Evolutionary conservation across 768 basidiomycete species (phyloP).

Genomic region (Cystofilobasidium capitatum): DNA sequence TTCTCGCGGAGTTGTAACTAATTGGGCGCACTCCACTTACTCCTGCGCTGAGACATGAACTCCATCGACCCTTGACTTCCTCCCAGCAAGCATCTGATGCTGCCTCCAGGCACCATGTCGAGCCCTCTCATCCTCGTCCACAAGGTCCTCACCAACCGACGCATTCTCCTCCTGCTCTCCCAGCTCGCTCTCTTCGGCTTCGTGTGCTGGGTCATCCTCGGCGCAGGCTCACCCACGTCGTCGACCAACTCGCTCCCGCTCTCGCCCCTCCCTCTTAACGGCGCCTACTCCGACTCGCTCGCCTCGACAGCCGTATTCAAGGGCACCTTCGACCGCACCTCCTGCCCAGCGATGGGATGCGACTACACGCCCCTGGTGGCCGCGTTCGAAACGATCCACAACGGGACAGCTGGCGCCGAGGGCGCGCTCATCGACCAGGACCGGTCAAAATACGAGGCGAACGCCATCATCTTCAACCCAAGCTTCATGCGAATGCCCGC

Average conservation of each 20-base stretch:
- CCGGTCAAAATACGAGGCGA: not conserved
- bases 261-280: too few relatives aligned
- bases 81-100: not conserved
- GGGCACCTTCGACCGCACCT: not conserved
- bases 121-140: not conserved
- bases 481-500: not conserved
- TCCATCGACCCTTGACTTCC: too few relatives aligned
- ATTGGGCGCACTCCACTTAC: too few relatives aligned
- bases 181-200: not conserved
- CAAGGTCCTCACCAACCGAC: not conserved
- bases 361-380: not conserved
- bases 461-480: constrained; percentile 1
- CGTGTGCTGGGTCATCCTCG: not conserved
- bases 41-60: too few relatives aligned
- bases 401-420: not conserved
- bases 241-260: not conserved
- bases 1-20: too few relatives aligned
- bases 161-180: not conserved
- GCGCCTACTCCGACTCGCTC: not conserved
- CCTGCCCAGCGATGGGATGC: not conserved
- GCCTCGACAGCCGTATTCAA: not conserved
- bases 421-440: not conserved
- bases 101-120: not conserved
- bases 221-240: not conserved
- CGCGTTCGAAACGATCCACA: not conserved